Evolutionary conservation across 257 asterid species (phyloP), one percentile per base, ranked within the genome.

Genomic region (Przewalskia tangutica): DNA sequence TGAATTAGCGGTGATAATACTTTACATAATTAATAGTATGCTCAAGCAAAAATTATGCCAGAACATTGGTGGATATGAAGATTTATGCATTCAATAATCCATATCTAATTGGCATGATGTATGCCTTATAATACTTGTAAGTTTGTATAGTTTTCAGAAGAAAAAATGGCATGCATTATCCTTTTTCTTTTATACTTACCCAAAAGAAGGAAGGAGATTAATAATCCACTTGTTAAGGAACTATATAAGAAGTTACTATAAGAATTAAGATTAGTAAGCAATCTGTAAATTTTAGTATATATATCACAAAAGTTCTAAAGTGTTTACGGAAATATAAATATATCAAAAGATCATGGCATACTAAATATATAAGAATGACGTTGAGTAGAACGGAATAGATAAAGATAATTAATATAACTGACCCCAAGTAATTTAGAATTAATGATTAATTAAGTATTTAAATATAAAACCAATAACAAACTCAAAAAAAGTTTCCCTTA

Each of bases 181-280:
- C 58, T 44, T 48, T 71, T 18, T 6, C 51, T 70, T 8, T 40
- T 70, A 46, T 44, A 11, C 8, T 56, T 38, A 44, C 6, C 1
- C 4, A 42, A 4, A 42, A 42, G 12, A 13, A 0, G 2, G 0
- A 1, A 2, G 7, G 17, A 51, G 0, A 18, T 3, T 18, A 4
- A 64, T 1, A 65, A 36, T 65, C 23, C 75, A 66, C 14, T 66
- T 16, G 51, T 66, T 36, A 36, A 16, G 27, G 7, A 66, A 66
- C 4, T 38, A 38, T 67, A n/a, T 38, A 66, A 3, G 27, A 66
- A 64, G 46, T 32, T 44, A 27, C 32, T 13, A 6, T 2, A 32
- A 64, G 20, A 32, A 10, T 0, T 63, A 6, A 64, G 17, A 58
- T 3, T 58, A 58, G 5, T 58, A 7, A 16, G 34, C 38, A 38